phyloP scores from a whole-genome alignment of 148 eudicot genomes.

The Tetragonia tetragonoides region DNA sequence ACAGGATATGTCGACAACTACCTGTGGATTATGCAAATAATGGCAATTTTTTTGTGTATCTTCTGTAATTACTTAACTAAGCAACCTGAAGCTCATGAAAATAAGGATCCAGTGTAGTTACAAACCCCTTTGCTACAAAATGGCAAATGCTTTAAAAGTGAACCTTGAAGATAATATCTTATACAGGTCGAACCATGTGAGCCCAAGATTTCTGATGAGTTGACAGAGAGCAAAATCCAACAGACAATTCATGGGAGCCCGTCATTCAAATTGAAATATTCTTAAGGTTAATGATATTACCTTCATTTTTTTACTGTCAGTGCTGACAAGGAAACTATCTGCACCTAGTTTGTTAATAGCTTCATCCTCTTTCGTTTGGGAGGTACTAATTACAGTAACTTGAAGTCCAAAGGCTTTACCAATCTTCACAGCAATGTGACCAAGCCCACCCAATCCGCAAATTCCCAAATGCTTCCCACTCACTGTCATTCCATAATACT shows the following conservation, averaged over 20 bases:
- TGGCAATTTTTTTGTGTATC: no score
- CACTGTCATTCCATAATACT: constrained; percentile 59
- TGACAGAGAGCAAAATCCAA: no score
- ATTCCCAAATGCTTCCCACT: constrained; percentile 73
- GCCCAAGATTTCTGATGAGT: no score
- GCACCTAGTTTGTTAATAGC: constrained; percentile 61
- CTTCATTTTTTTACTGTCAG: constrained; percentile 53
- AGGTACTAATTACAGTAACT: constrained; percentile 69
- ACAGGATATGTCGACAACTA: no score
- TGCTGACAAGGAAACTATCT: constrained; percentile 57
- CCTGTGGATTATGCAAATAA: no score
- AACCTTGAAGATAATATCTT: no score
- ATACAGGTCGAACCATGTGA: no score
- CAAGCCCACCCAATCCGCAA: constrained; percentile 76
- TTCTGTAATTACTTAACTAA: no score
- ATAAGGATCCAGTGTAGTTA: no score
- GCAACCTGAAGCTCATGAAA: no score
- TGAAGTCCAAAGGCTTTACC: constrained; percentile 70
- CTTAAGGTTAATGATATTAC: constrained; percentile 21
- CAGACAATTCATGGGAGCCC: neutral
- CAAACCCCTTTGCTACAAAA: no score
- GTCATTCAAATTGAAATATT: neutral
- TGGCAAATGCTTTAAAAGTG: no score
- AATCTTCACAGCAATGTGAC: constrained; percentile 72
- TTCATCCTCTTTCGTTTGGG: constrained; percentile 51